Conservation (phyloP, 2,329 filamentous ascomycete genomes). For the Fusarium brevicatenulatum region DNA sequence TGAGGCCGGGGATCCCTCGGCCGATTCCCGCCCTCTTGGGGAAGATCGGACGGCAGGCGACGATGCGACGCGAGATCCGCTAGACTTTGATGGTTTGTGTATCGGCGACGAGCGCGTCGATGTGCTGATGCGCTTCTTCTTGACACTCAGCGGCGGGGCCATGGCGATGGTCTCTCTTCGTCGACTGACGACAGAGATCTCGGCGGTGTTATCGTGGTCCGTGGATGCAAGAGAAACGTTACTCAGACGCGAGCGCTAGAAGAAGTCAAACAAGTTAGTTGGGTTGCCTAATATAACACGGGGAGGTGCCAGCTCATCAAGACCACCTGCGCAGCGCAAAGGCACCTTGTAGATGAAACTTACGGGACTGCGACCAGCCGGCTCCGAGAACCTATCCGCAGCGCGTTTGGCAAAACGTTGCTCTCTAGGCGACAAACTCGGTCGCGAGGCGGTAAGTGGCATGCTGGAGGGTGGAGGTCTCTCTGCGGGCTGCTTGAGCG, state of each 20-base stretch:
- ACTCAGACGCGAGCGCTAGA: conserved; percentile 25
- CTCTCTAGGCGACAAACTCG: conserved; percentile 31
- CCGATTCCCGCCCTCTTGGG: background rate
- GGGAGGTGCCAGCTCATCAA: background rate
- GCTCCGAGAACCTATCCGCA: conserved; percentile 6
- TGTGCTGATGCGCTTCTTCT: background rate
- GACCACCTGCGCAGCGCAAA: background rate
- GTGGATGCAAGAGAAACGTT: conserved; percentile 19
- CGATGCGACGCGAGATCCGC: background rate
- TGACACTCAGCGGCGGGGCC: background rate
- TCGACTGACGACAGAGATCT: conserved; percentile 5
- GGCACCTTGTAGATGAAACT: background rate
- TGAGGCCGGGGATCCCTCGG: background rate
- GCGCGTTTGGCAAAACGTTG: conserved; percentile 21
- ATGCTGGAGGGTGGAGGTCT: conserved; percentile 17
- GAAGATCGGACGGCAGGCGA: conserved; percentile 3
- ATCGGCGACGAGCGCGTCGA: conserved; percentile 1
- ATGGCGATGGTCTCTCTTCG: conserved; percentile 16
- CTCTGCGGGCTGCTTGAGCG: conserved; percentile 31
- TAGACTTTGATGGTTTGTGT: background rate
- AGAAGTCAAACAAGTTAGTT: background rate
- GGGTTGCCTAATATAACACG: background rate
- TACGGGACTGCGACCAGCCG: conserved; percentile 34
- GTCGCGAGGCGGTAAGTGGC: conserved; percentile 18
- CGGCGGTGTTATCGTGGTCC: conserved; percentile 10